Evolutionary conservation across 441 rosid genomes (phyloP).

Genomic region (Pelargonium cotyledonis): DNA sequence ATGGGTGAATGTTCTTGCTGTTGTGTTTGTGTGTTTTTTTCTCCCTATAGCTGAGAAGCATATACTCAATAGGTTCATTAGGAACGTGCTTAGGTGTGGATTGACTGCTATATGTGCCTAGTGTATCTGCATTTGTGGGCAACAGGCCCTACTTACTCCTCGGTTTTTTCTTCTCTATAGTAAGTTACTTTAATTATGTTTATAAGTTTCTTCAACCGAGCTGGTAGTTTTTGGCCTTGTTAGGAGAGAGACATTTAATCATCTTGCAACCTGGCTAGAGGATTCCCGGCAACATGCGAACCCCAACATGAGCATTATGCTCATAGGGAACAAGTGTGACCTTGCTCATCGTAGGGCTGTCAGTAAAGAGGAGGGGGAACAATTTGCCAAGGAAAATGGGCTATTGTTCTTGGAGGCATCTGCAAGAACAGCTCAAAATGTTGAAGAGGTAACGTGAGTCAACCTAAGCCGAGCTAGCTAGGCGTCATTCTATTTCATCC

Average conservation of each 20-base stretch:
- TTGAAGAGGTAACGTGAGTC: constrained; percentile 38
- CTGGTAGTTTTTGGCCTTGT: constrained; percentile 5
- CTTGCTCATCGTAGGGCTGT: constrained; percentile 49
- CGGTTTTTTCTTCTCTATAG: too few relatives aligned
- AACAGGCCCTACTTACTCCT: too few relatives aligned
- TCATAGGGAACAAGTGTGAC: constrained; percentile 45
- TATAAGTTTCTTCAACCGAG: constrained; percentile 7
- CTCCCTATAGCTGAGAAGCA: too few relatives aligned
- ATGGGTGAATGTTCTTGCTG: neutral
- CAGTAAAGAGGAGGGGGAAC: constrained; percentile 52
- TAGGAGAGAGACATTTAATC: constrained; percentile 56
- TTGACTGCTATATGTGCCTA: too few relatives aligned
- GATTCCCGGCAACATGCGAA: constrained; percentile 59
- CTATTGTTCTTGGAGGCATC: constrained; percentile 51
- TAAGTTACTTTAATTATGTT: neutral
- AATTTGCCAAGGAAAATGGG: constrained; percentile 51
- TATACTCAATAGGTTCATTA: too few relatives aligned
- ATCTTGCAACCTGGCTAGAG: constrained; percentile 54
- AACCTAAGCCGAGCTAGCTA: neutral
- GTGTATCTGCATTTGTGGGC: too few relatives aligned
- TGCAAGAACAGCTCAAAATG: constrained; percentile 55
- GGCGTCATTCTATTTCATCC: too few relatives aligned
- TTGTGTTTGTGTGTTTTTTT: too few relatives aligned
- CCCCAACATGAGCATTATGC: constrained; percentile 52
- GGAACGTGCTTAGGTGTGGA: too few relatives aligned